Percentiles rank a stretch among this genome's conserved stretches.
These are phyloP conservation scores for Rubia tinctorum DNA, from an alignment of 305 asterid species.

Conservation along the genomic window DNA sequence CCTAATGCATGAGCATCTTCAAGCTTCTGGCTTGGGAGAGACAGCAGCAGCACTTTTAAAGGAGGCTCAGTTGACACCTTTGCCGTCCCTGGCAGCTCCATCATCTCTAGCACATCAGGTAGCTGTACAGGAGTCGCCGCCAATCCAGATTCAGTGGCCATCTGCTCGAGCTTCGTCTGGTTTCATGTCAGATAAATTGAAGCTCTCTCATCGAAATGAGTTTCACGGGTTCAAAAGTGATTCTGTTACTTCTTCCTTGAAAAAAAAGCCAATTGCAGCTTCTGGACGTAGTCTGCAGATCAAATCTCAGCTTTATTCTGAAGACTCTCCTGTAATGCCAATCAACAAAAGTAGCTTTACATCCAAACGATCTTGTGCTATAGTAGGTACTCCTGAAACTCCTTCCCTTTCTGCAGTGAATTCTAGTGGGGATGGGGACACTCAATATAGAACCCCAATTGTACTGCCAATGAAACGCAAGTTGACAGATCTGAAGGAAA, in stretches of 20 bases:
- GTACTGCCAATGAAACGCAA: constrained; percentile 86
- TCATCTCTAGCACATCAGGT: constrained; percentile 76
- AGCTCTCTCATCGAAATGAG: constrained; percentile 37
- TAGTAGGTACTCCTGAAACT: constrained; percentile 44
- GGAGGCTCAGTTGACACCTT: constrained; percentile 92
- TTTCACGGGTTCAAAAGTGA: constrained; percentile 48
- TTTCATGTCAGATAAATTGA: constrained; percentile 66
- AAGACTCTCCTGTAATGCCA: constrained; percentile 46
- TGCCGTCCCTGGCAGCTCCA: constrained; percentile 87
- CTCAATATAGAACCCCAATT: constrained; percentile 66
- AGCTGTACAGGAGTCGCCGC: constrained; percentile 61
- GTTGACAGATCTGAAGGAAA: constrained; percentile 61
- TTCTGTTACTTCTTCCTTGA: constrained; percentile 42
- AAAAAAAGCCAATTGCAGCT: constrained; percentile 54
- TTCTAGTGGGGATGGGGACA: constrained; percentile 49
- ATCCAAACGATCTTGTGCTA: constrained; percentile 38
- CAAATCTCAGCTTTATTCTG: constrained; percentile 38
- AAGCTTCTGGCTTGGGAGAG: constrained; percentile 80
- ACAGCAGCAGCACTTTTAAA: constrained; percentile 71
- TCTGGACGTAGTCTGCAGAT: constrained; percentile 35
- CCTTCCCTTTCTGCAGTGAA: constrained; percentile 44
- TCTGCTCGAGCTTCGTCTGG: constrained; percentile 70
- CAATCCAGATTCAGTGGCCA: constrained; percentile 89
- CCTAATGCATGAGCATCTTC: constrained; percentile 93
- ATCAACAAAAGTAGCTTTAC: constrained; percentile 35